These are phyloP conservation scores for Thermomucor indicae-seudaticae DNA, from an alignment of 371 early-diverging fungal genomes.

Conservation along the genomic window DNA sequence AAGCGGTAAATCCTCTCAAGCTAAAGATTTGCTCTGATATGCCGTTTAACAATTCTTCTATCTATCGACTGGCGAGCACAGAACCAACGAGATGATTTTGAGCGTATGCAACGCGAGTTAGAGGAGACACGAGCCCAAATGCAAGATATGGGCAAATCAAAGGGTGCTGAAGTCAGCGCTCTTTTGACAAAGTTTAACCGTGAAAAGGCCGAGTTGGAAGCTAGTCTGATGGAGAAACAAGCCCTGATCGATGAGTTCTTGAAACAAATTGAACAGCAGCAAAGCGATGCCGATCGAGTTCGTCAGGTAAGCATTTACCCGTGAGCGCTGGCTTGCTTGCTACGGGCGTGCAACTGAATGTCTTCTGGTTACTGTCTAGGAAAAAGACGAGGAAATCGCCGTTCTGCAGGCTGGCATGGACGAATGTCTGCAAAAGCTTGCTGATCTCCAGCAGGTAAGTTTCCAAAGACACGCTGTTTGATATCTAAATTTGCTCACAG, in stretches of 20 bases:
- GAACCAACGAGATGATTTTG: slow-evolving; percentile 76
- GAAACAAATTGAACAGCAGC: slow-evolving; percentile 64
- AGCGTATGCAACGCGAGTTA: slow-evolving; percentile 74
- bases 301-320: slow-evolving; percentile 41
- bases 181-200: slow-evolving; percentile 72
- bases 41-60: neutral
- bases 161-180: slow-evolving; percentile 80
- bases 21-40: neutral
- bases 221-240: slow-evolving; percentile 46
- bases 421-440: slow-evolving; percentile 85
- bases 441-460: slow-evolving; percentile 68
- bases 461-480: neutral
- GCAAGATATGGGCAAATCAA: slow-evolving; percentile 71
- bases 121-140: slow-evolving; percentile 70
- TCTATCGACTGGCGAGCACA: slow-evolving; percentile 7
- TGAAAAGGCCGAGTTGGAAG: slow-evolving; percentile 80
- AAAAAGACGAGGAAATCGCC: slow-evolving; percentile 87
- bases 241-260: slow-evolving; percentile 58
- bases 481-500: neutral
- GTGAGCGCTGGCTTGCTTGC: neutral
- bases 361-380: slow-evolving; percentile 10
- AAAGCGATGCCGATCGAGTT: slow-evolving; percentile 65
- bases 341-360: neutral
- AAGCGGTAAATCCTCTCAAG: slow-evolving; percentile 26
- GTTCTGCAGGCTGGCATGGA: slow-evolving; percentile 94